A percentile compares a stretch with the other conserved stretches of the same genome.
Evolutionary conservation across 2,329 filamentous ascomycete genomes (phyloP).

Genomic region (Lecanicillium sp.): DNA sequence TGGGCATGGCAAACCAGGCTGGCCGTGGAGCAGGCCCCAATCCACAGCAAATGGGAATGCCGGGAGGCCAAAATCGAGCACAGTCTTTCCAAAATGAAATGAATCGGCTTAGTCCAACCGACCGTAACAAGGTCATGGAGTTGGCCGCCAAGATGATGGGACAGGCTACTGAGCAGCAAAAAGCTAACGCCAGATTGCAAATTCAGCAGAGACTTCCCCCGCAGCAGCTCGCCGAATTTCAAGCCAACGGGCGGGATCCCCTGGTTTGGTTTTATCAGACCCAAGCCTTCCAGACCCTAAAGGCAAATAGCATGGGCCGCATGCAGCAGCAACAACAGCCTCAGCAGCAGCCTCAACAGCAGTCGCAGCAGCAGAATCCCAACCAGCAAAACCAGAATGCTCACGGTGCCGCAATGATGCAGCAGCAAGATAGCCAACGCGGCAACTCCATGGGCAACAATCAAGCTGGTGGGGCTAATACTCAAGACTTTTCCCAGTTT

Average conservation of each 20-base stretch:
- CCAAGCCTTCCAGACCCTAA: slow-evolving; percentile 29
- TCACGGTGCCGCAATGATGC: slow-evolving; percentile 32
- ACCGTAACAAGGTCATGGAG: slow-evolving; percentile 36
- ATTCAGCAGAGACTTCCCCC: slow-evolving; percentile 30
- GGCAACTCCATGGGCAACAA: slow-evolving; percentile 21
- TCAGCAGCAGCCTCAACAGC: slow-evolving; percentile 11
- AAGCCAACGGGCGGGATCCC: slow-evolving; percentile 39
- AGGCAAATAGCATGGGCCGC: slow-evolving; percentile 19
- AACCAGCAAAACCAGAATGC: slow-evolving; percentile 19
- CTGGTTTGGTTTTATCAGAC: slow-evolving; percentile 40
- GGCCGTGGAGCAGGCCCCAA: slow-evolving; percentile 33
- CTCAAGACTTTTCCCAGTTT: slow-evolving; percentile 36
- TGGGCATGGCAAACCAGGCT: slow-evolving; percentile 30
- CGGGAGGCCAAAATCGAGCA: slow-evolving; percentile 4
- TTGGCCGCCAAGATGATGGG: slow-evolving; percentile 32
- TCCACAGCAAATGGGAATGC: slow-evolving; percentile 24
- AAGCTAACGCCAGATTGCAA: slow-evolving; percentile 22
- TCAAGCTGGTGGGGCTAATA: slow-evolving; percentile 13
- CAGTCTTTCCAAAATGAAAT: slow-evolving; percentile 18
- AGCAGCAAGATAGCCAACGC: slow-evolving; percentile 32
- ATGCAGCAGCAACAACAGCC: slow-evolving; percentile 10
- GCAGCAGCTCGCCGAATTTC: slow-evolving; percentile 35
- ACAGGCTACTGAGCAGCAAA: slow-evolving; percentile 35
- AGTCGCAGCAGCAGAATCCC: slow-evolving; percentile 15
- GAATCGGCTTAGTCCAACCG: slow-evolving; percentile 31